Percentiles rank a stretch among this genome's conserved stretches.
Conservation (phyloP, 352 stramenopile genomes). For the Pythium sukuiense region DNA sequence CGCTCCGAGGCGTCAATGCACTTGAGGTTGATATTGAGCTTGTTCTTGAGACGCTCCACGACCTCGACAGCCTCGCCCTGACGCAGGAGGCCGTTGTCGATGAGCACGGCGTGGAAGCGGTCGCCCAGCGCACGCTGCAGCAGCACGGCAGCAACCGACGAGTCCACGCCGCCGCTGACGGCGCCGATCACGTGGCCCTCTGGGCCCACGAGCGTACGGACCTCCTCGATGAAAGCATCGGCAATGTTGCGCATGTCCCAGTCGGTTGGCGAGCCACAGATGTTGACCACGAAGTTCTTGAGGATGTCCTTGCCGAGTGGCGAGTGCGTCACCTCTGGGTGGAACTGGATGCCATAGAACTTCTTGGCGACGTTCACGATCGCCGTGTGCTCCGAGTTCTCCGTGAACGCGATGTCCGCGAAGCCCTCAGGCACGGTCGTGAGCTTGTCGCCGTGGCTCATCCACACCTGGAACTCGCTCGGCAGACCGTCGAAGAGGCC, state of each 20-base stretch:
- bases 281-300: slow-evolving; percentile 97
- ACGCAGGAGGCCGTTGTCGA: slow-evolving; percentile 99
- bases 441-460: slow-evolving; percentile 99
- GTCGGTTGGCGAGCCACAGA: slow-evolving; percentile 94
- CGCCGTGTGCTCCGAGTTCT: slow-evolving; percentile 92
- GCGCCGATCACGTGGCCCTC: slow-evolving; percentile 98
- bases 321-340: slow-evolving; percentile 97
- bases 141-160: slow-evolving; percentile 97
- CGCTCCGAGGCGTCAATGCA: slow-evolving; percentile 96
- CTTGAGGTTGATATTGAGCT: slow-evolving; percentile 96
- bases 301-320: slow-evolving; percentile 94
- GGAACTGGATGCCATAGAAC: slow-evolving; percentile 98
- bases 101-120: slow-evolving; percentile 98
- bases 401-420: slow-evolving; percentile 83
- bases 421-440: slow-evolving; percentile 93
- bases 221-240: slow-evolving; percentile 87
- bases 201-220: slow-evolving; percentile 91
- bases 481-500: slow-evolving; percentile 91
- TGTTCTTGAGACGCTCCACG: slow-evolving; percentile 85
- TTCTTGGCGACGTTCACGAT: slow-evolving; percentile 94
- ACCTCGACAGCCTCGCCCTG: slow-evolving; percentile 95
- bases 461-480: slow-evolving; percentile 98
- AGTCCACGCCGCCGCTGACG: slow-evolving; percentile 98
- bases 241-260: slow-evolving; percentile 98
- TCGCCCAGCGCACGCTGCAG: slow-evolving; percentile 97